Conservation (phyloP, 176 grass and related monocot species). For the Bolboschoenus planiculmis region DNA sequence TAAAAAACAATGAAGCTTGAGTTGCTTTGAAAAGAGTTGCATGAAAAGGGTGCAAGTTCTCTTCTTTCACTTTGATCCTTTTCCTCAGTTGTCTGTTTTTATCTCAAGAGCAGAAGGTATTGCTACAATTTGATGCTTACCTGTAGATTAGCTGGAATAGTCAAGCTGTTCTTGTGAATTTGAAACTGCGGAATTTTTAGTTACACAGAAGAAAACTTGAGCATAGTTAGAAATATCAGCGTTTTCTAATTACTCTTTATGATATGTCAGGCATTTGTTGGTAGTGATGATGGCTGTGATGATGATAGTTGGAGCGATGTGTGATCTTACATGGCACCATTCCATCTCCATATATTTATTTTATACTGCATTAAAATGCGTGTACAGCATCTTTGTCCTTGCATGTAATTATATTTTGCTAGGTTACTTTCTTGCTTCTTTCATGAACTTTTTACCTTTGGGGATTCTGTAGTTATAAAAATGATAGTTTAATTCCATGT, state of each 20-base stretch:
- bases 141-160: neutral
- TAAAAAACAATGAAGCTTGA: neutral
- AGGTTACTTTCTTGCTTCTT: slow-evolving; percentile 32
- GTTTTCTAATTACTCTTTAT: slow-evolving; percentile 27
- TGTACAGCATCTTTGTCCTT: slow-evolving; percentile 68
- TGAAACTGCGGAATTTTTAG: neutral
- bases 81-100: neutral
- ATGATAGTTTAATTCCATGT: slow-evolving; percentile 41
- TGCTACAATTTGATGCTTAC: neutral
- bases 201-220: neutral
- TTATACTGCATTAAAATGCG: slow-evolving; percentile 56
- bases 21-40: neutral
- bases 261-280: slow-evolving; percentile 68
- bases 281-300: slow-evolving; percentile 85
- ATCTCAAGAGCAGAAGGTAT: neutral
- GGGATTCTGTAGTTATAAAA: slow-evolving; percentile 28
- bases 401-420: slow-evolving; percentile 78
- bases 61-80: neutral
- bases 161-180: neutral
- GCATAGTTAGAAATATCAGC: neutral
- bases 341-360: slow-evolving; percentile 31
- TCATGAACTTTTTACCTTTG: slow-evolving; percentile 38
- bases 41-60: neutral
- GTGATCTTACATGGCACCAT: slow-evolving; percentile 28
- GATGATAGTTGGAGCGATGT: slow-evolving; percentile 96